These are phyloP conservation scores for Phallus indusiatus DNA, from an alignment of 768 basidiomycete species.

Conservation along the genomic window DNA sequence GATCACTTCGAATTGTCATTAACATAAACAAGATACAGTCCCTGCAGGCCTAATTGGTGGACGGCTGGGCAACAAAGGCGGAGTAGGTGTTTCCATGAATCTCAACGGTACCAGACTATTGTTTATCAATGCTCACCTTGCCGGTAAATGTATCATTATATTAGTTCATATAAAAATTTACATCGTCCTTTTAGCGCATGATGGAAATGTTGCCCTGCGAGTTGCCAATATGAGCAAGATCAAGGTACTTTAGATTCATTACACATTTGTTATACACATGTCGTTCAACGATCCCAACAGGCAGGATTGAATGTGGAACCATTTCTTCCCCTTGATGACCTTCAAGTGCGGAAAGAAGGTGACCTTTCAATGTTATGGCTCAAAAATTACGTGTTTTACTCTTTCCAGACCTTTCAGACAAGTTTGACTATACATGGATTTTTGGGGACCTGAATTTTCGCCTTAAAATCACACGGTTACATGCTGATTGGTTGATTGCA, in stretches of 20 bases:
- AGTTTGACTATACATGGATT: constrained; percentile 82
- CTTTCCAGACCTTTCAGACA: constrained; percentile 65
- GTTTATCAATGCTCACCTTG: constrained; percentile 87
- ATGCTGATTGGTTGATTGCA: constrained; percentile 91
- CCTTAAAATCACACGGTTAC: constrained; percentile 77
- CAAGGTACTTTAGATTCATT: constrained; percentile 46
- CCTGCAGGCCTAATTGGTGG: constrained; percentile 88
- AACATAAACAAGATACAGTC: constrained; percentile 35
- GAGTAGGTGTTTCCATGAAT: constrained; percentile 83
- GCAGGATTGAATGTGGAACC: constrained; percentile 70
- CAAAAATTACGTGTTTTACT: background rate
- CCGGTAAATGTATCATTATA: constrained; percentile 38
- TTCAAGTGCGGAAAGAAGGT: constrained; percentile 67
- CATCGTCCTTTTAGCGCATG: constrained; percentile 46
- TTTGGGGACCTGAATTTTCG: constrained; percentile 92
- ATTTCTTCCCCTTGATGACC: constrained; percentile 58
- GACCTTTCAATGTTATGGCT: background rate
- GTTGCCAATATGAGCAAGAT: constrained; percentile 84
- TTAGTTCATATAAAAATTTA: background rate
- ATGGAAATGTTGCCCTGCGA: constrained; percentile 66
- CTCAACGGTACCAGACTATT: constrained; percentile 75
- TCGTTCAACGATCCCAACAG: constrained; percentile 24
- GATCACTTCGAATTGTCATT: background rate
- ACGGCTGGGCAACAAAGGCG: constrained; percentile 86
- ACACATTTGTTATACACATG: background rate